Base-by-base conservation (phyloP, 208 protist genomes). In the Leishmania martiniquensis region DNA sequence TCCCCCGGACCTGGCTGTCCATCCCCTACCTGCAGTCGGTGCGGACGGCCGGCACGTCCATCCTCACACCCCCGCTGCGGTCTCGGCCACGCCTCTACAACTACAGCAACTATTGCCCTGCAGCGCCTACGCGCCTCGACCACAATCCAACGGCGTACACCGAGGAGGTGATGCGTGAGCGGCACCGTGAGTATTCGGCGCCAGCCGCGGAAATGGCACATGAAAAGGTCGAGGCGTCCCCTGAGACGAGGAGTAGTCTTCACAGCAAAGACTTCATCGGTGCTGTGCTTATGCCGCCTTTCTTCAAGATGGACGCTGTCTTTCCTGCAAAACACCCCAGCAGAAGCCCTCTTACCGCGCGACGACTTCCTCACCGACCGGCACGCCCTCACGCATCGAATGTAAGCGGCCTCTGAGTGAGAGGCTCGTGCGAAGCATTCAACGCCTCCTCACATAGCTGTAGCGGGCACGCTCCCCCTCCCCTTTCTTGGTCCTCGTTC, bases 21-120 rank as follows among this genome's bases (percentile, higher is more conserved):
- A 78, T 83, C 34, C 72, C 79, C 13, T 75, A 65, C 47, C n/a
- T 83, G 67, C 79, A 78, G 55, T 55, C 67, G 1, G 79, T 83
- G 60, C 73, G 49, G 34, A 83, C 79, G 10, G 15, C 57, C 25
- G 79, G 79, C 73, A 67, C 79, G 12, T 83, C 79, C 15, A 34
- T 83, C 44, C 57, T 83, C 44, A 54, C 73, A 6, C 59, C 70
- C 15, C 79, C 79, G 52, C 66, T 83, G 37, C 72, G 42, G 7
- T 55, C 75, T 66, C 73, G 66, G 15, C 22, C 52, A 39, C 79
- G 73, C 3, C 54, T 47, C 17, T 78, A 78, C 79, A 78, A 78
- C 67, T 34, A 47, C 34, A 51, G 55, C 10, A 25, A 55, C 57
- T 44, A 78, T 49, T 83, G 79, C 49, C 59, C 79, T 32, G n/a